Conservation (phyloP, 495 filamentous ascomycete species). For the Margaritispora aquatica region DNA sequence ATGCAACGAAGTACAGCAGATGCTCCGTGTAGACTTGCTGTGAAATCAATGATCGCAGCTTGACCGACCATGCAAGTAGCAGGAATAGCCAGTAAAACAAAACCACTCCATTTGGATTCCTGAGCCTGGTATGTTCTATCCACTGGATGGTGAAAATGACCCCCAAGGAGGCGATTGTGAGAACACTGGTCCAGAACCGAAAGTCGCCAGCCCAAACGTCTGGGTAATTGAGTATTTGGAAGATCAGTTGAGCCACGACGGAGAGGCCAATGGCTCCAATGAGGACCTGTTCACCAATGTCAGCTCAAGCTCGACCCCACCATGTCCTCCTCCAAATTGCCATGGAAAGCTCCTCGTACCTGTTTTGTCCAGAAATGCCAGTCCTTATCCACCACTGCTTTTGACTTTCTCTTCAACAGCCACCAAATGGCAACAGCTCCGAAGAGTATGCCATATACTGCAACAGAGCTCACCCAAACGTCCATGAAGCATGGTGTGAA, state of each 20-base stretch:
- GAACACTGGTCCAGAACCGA: constrained; percentile 79
- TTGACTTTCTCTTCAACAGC: constrained; percentile 54
- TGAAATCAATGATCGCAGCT: constrained; percentile 80
- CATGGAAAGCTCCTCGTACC: constrained; percentile 36
- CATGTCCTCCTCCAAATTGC: not conserved
- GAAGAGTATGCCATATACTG: constrained; percentile 66
- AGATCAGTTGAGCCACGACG: constrained; percentile 62
- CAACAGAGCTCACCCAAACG: constrained; percentile 70
- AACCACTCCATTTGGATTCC: constrained; percentile 87
- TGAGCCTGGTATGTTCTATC: constrained; percentile 81
- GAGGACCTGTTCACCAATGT: constrained; percentile 45
- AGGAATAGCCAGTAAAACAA: constrained; percentile 96
- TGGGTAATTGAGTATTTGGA: constrained; percentile 69
- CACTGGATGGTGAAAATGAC: constrained; percentile 87
- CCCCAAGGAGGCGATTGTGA: constrained; percentile 69
- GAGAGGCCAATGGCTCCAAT: constrained; percentile 62
- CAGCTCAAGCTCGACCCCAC: constrained; percentile 16
- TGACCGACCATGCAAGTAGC: constrained; percentile 72
- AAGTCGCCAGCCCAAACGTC: constrained; percentile 76
- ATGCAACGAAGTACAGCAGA: constrained; percentile 71
- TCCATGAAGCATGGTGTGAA: constrained; percentile 97
- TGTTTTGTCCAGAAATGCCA: constrained; percentile 96
- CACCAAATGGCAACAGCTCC: constrained; percentile 72
- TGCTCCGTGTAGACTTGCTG: constrained; percentile 60
- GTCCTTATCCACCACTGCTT: constrained; percentile 66